Conservation (phyloP, 1,284 basidiomycete genomes). For the Heterobasidion parviporum region DNA sequence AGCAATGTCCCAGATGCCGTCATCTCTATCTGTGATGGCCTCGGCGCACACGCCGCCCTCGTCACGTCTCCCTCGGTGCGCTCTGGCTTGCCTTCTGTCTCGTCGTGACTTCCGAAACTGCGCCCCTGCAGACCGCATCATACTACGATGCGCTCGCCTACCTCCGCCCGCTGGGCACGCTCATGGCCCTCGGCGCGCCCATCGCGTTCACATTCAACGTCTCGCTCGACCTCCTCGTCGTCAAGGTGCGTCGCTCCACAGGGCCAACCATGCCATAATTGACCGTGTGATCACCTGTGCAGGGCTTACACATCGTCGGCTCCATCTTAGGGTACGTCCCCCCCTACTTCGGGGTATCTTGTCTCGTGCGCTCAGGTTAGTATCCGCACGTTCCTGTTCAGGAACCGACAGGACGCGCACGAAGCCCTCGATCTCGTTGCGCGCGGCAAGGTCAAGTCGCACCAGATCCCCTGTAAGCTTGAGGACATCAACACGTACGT, state of each 20-base stretch:
- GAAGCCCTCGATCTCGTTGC: slow-evolving; percentile 62
- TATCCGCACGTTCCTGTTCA: slow-evolving; percentile 10
- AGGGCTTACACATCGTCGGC: slow-evolving; percentile 50
- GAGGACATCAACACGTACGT: slow-evolving; percentile 40
- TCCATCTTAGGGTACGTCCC: slow-evolving; percentile 46
- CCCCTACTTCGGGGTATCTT: neutral
- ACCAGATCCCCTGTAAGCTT: slow-evolving; percentile 37
- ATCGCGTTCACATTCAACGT: slow-evolving; percentile 30
- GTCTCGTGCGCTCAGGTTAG: neutral
- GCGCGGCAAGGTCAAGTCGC: slow-evolving; percentile 52
- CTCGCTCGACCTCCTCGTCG: slow-evolving; percentile 51
- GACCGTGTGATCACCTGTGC: neutral
- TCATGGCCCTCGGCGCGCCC: slow-evolving; percentile 60
- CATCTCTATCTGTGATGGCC: slow-evolving; percentile 47
- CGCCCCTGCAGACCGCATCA: slow-evolving; percentile 21
- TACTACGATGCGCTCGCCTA: slow-evolving; percentile 63
- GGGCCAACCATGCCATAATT: too few relatives aligned
- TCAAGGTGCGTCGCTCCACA: slow-evolving; percentile 29
- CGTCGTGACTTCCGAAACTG: too few relatives aligned
- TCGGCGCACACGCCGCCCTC: slow-evolving; percentile 61
- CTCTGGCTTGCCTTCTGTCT: neutral
- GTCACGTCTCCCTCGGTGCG: slow-evolving; percentile 40
- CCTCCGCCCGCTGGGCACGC: slow-evolving; percentile 43
- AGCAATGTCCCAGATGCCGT: slow-evolving; percentile 43
- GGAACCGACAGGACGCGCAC: slow-evolving; percentile 52